Conservation (phyloP, 2,329 filamentous ascomycete genomes). For the Verticillium isaacii region DNA sequence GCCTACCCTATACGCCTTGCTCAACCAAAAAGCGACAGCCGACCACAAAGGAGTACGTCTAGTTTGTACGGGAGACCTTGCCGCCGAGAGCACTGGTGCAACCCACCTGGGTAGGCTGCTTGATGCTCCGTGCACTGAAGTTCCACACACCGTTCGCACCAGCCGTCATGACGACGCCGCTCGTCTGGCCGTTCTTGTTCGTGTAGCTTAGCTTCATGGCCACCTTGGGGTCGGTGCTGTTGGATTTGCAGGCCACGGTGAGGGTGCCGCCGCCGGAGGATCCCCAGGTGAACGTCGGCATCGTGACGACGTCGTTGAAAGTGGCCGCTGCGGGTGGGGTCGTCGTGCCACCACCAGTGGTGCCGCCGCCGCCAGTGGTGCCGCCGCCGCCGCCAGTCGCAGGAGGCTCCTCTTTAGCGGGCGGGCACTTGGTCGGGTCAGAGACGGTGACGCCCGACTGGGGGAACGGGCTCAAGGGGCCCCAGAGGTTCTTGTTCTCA, state of each 20-base stretch:
- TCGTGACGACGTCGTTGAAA: slow-evolving; percentile 7
- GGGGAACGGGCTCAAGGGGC: slow-evolving; percentile 28
- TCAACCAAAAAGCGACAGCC: neutral
- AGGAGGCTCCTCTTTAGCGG: neutral
- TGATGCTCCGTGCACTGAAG: slow-evolving; percentile 10
- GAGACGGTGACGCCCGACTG: slow-evolving; percentile 10
- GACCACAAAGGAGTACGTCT: neutral
- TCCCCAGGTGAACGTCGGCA: slow-evolving; percentile 10
- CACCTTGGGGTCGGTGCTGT: slow-evolving; percentile 11
- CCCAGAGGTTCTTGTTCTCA: slow-evolving; percentile 23
- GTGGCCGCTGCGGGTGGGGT: neutral
- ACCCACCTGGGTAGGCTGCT: slow-evolving; percentile 9
- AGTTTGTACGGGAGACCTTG: neutral
- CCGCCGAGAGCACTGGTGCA: slow-evolving; percentile 11
- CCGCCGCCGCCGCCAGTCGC: neutral
- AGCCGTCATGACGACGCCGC: slow-evolving; percentile 7
- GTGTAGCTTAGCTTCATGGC: slow-evolving; percentile 17
- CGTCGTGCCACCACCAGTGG: neutral
- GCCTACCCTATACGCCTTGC: too few relatives aligned
- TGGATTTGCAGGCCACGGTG: slow-evolving; percentile 9
- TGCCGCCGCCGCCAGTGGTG: neutral
- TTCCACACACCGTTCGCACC: slow-evolving; percentile 9
- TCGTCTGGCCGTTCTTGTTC: slow-evolving; percentile 13
- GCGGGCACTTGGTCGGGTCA: slow-evolving; percentile 10
- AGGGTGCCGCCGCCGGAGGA: slow-evolving; percentile 13